phyloP scores from a whole-genome alignment of 345 rosid genomes.

The Geranium rotundifolium region DNA sequence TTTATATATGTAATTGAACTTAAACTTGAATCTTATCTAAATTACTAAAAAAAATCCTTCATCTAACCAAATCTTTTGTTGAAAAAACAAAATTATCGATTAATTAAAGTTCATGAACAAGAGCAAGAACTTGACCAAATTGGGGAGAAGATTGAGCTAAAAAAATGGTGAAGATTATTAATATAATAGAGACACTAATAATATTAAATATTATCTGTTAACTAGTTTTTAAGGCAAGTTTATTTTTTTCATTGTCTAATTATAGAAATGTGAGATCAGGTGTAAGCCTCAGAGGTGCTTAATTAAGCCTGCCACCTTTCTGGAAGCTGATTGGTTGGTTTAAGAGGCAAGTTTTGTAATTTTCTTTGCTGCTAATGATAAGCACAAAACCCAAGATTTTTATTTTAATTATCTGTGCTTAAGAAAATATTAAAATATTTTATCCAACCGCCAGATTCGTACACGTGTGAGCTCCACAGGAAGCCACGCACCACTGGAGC shows the following conservation, averaged over 20 bases:
- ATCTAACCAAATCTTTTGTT: too few species aligned
- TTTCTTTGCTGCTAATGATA: background rate
- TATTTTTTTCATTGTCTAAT: background rate
- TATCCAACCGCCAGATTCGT: background rate
- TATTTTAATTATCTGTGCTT: background rate
- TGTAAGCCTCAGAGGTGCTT: background rate
- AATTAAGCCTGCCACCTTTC: background rate
- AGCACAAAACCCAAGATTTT: background rate
- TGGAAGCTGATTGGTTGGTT: background rate
- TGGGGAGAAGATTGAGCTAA: background rate
- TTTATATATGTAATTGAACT: too few species aligned
- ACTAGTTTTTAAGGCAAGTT: background rate
- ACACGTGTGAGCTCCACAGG: background rate
- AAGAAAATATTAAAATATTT: too few species aligned
- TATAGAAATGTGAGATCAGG: background rate
- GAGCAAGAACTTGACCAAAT: background rate
- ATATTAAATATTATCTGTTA: background rate
- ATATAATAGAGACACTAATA: too few species aligned
- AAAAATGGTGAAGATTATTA: background rate
- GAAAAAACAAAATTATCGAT: too few species aligned
- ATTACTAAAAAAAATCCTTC: too few species aligned
- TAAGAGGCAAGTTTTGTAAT: background rate
- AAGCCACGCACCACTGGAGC: background rate
- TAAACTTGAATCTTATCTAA: too few species aligned
- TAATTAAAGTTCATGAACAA: background rate